These are phyloP conservation scores for Priceomyces castillae DNA, from an alignment of 805 yeast species.

Conservation along the genomic window DNA sequence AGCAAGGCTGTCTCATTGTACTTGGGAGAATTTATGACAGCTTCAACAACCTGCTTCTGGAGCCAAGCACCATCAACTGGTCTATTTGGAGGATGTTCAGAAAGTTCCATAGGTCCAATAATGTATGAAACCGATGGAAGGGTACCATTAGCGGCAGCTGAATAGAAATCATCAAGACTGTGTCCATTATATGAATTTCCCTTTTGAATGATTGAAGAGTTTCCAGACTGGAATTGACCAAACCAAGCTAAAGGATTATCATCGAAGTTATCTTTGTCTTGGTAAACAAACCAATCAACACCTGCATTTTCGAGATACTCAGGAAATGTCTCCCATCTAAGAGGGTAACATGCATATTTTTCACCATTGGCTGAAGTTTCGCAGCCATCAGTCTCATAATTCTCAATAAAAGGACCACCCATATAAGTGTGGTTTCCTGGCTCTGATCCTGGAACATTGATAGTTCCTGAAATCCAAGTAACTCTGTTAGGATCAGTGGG, in stretches of 20 bases:
- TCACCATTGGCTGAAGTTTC: slow-evolving; percentile 3
- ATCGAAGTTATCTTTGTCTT: slow-evolving; percentile 5
- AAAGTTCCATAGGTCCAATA: slow-evolving; percentile 4
- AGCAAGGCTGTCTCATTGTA: slow-evolving; percentile 6
- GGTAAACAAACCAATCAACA: slow-evolving; percentile 5
- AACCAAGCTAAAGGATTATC: slow-evolving; percentile 5
- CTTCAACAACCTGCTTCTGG: slow-evolving; percentile 4
- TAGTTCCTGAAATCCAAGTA: slow-evolving; percentile 6
- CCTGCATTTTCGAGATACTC: slow-evolving; percentile 4
- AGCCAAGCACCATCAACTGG: slow-evolving; percentile 7
- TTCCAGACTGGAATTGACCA: slow-evolving; percentile 1
- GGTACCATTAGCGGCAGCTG: slow-evolving; percentile 3
- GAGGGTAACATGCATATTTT: slow-evolving; percentile 3
- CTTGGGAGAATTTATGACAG: slow-evolving; percentile 5
- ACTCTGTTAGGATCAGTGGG: slow-evolving; percentile 5
- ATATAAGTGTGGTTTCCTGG: slow-evolving; percentile 2
- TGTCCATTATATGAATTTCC: slow-evolving; percentile 3
- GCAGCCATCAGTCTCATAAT: slow-evolving; percentile 5
- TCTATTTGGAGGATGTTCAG: slow-evolving; percentile 6
- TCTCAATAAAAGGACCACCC: slow-evolving; percentile 6
- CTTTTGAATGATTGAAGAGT: background rate
- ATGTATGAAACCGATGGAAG: slow-evolving; percentile 5
- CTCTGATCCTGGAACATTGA: slow-evolving; percentile 6
- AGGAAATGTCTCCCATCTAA: slow-evolving; percentile 5
- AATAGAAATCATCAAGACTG: slow-evolving; percentile 2